Evolutionary conservation across 495 filamentous ascomycete species (phyloP).

Genomic region (Entonaema liquescens): DNA sequence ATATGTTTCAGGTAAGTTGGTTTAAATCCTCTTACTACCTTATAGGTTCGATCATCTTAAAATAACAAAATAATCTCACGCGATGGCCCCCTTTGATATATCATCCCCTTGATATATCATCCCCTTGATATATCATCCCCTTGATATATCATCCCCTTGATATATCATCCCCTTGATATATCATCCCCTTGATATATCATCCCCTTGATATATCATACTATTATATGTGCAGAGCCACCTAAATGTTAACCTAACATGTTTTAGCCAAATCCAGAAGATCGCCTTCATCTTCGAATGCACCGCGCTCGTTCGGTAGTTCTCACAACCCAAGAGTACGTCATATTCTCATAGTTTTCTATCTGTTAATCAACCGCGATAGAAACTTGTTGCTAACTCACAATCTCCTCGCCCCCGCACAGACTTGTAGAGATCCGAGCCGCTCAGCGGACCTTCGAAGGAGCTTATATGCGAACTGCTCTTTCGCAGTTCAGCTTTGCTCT

Average conservation of each 20-base stretch:
- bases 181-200: too few relatives aligned
- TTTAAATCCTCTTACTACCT: not conserved
- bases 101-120: not conserved
- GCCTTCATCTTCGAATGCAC: slow-evolving; percentile 74
- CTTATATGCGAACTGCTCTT: slow-evolving; percentile 93
- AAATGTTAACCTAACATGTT: slow-evolving; percentile 10
- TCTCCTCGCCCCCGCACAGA: slow-evolving; percentile 41
- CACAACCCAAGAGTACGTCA: slow-evolving; percentile 73
- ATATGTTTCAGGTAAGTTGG: slow-evolving; percentile 39
- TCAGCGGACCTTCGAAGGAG: slow-evolving; percentile 96
- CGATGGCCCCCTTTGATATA: not conserved
- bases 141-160: too few relatives aligned
- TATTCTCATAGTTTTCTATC: too few relatives aligned
- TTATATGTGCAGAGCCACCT: not conserved
- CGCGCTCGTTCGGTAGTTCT: slow-evolving; percentile 85
- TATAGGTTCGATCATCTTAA: not conserved
- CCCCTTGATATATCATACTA: not conserved
- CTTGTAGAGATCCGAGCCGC: slow-evolving; percentile 93
- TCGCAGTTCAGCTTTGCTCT: slow-evolving; percentile 94
- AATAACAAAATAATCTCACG: not conserved
- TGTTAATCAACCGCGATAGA: not conserved
- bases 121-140: too few relatives aligned
- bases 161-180: too few relatives aligned
- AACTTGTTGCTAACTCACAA: slow-evolving; percentile 17
- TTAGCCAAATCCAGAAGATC: slow-evolving; percentile 63